phyloP scores from a whole-genome alignment of 106 monocot genomes.

The Dendrobium nobile region DNA sequence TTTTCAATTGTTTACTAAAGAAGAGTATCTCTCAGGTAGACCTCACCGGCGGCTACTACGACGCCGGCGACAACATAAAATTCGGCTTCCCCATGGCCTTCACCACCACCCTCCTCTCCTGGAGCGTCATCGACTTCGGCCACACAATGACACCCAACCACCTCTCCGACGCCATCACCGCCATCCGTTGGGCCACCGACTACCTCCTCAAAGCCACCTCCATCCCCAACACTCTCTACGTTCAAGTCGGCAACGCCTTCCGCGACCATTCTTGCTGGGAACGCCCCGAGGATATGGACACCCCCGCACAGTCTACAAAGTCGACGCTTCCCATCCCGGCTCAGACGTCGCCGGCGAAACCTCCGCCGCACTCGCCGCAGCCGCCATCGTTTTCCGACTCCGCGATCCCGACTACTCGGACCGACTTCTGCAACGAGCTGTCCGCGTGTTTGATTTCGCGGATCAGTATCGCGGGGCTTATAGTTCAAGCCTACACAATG shows the following conservation, averaged over 20 bases:
- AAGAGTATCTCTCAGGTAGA: conserved; percentile 46
- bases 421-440: conserved; percentile 60
- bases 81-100: conserved; percentile 99
- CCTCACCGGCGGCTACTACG: conserved; percentile 89
- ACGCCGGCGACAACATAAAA: conserved; percentile 98
- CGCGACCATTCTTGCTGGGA: conserved; percentile 92
- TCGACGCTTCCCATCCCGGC: conserved; percentile 63
- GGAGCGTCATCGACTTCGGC: conserved; percentile 87
- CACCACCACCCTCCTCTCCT: conserved; percentile 80
- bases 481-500: conserved; percentile 51
- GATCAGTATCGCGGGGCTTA: conserved; percentile 72
- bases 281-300: conserved; percentile 97
- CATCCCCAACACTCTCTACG: conserved; percentile 46
- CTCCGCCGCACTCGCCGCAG: conserved; percentile 89
- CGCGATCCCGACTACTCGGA: conserved; percentile 61
- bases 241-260: conserved; percentile 86
- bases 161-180: conserved; percentile 35
- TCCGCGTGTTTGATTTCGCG: conserved; percentile 67
- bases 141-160: conserved; percentile 37
- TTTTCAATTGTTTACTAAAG: too few species aligned
- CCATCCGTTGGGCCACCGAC: conserved; percentile 77
- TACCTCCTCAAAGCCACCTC: conserved; percentile 89
- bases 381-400: conserved; percentile 63
- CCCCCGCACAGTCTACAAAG: conserved; percentile 71
- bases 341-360: conserved; percentile 95